phyloP scores from a whole-genome alignment of 208 protist genomes.

The Acanthamoeba lenticulata region DNA sequence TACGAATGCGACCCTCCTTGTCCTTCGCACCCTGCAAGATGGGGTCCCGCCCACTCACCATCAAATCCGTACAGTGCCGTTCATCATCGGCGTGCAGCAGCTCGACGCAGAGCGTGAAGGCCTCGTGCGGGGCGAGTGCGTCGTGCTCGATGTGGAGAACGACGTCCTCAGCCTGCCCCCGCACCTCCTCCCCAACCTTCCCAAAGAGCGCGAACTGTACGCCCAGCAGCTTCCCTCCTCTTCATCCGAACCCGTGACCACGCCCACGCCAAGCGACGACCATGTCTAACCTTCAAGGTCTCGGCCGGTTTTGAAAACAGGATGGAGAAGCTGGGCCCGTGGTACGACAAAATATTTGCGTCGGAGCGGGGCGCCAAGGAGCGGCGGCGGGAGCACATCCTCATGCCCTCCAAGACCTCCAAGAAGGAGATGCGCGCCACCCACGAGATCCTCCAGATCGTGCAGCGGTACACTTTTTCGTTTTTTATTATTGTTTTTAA shows the following conservation, averaged over 20 bases:
- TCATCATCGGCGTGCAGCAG: conserved; percentile 46
- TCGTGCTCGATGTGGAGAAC: conserved; percentile 35
- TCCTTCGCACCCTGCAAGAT: neutral
- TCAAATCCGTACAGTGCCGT: neutral
- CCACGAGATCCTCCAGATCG: neutral
- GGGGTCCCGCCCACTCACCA: neutral
- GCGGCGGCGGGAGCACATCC: neutral
- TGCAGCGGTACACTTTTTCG: neutral
- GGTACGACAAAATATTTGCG: neutral
- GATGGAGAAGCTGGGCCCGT: neutral
- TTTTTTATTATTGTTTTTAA: too few species aligned
- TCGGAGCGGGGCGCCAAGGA: neutral
- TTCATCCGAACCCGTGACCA: neutral
- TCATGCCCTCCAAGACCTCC: conserved; percentile 35
- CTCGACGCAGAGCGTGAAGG: neutral
- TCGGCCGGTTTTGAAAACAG: neutral
- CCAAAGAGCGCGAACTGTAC: conserved; percentile 23
- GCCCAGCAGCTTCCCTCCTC: neutral
- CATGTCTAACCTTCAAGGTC: too few species aligned
- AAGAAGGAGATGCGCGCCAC: neutral
- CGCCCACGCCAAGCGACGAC: too few species aligned
- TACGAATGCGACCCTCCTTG: neutral
- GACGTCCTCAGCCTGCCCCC: neutral
- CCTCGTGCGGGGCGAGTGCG: neutral
- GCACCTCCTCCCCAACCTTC: neutral